Percentiles rank a stretch among this genome's conserved stretches.
phyloP scores from a whole-genome alignment of 2,329 filamentous ascomycete species.

The Shiraia bambusicola region DNA sequence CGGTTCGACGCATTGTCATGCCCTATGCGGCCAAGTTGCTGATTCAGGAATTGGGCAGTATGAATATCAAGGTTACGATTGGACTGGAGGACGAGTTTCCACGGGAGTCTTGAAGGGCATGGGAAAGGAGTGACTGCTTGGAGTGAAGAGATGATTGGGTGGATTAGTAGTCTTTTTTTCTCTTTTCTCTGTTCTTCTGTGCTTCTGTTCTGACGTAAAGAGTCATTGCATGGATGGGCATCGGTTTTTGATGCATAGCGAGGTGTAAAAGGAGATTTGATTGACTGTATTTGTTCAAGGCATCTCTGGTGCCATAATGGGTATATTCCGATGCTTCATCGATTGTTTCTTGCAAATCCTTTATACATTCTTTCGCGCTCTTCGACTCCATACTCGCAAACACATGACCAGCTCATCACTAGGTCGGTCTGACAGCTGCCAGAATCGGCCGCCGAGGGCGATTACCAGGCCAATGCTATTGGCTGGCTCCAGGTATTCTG shows the following conservation, averaged over 20 bases:
- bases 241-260: not conserved
- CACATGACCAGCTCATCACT: conserved; percentile 14
- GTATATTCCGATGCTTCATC: not conserved
- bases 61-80: conserved; percentile 95
- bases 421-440: conserved; percentile 9
- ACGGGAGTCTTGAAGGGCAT: conserved; percentile 8
- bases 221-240: too few relatives aligned
- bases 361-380: conserved; percentile 5
- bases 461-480: conserved; percentile 45
- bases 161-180: conserved; percentile 11
- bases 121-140: not conserved
- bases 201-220: not conserved
- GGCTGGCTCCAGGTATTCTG: conserved; percentile 39
- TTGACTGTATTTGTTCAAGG: not conserved
- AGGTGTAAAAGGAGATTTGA: not conserved
- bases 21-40: conserved; percentile 96
- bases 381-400: conserved; percentile 20
- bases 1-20: conserved; percentile 91
- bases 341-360: not conserved
- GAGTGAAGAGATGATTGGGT: not conserved
- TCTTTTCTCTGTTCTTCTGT: too few relatives aligned
- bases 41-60: conserved; percentile 93
- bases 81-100: conserved; percentile 95
- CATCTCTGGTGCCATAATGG: too few relatives aligned
- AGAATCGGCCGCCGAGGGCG: conserved; percentile 24